Base-by-base conservation (phyloP, 257 asterid species). In the Solanum bukasovii region DNA sequence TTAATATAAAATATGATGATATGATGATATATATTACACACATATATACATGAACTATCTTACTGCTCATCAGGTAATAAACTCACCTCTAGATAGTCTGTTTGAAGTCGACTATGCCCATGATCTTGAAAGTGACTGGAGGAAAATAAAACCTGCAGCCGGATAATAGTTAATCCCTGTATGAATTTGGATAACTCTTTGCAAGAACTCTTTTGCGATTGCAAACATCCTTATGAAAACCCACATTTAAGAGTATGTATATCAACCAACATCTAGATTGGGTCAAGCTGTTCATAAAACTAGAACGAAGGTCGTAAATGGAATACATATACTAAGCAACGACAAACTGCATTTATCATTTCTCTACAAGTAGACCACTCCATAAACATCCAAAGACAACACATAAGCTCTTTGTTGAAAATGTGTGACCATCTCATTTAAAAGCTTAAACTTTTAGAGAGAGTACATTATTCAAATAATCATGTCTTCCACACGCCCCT, bases 51-150 rank as follows among this genome's bases (percentile, higher is more conserved):
- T 49, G 44, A 82, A 82, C 86, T 16, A 31, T 81, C 70, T 82
- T 74, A 82, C 88, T 34, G 85, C 68, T 34, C 23, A 77, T 7
- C 46, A 61, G 38, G 87, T 83, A 83, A 87, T 46, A 46, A 87
- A 70, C 27, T 87, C 88, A 96, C 99, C 99, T 96, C 99, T 86
- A 97, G 92, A 93, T 91, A 95, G 88, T 97, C 99, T 37, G 89
- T 90, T 91, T 87, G 96, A 90, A 93, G 94, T 65, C 85, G 97
- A 90, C 84, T 92, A 88, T 93, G 90, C 88, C 94, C 94, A 90
- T 89, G 94, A 89, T 93, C 98, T 88, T 92, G 96, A 79, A 88
- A 88, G 88, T 93, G 92, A 77, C 91, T 94, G 72, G 95, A 91
- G 90, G 92, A 89, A 89, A 94, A 89, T 90, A 96, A 91, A 87